Evolutionary conservation across 768 basidiomycete genomes (phyloP), one percentile per base, ranked within the genome.

Genomic region (Auricularia auricula-judae): DNA sequence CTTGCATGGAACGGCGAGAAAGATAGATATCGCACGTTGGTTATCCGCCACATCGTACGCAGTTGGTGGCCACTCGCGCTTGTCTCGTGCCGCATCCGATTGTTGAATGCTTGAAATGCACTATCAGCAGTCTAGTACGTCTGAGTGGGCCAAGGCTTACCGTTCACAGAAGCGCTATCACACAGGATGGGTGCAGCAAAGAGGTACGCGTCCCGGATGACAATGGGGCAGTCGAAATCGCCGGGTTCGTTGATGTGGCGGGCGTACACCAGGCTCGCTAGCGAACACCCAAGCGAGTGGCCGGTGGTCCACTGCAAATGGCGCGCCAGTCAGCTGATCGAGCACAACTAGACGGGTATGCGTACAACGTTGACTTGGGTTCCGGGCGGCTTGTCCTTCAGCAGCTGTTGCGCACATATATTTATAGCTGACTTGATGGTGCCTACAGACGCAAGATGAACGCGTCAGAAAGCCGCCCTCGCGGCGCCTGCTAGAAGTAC

Each of bases 151-250:
- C n/a, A 44, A 36, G 18, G 33, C 66, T 33, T 44, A 68, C 67
- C 65, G 61, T 67, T 65, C 3, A 66, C 67, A 12, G 67, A 68
- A 16, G 64, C 61, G 29, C 68, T 65, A 62, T 69, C 68, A 60
- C 68, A 69, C n/a, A 68, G 35, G 44, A 70, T 67, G 12, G 69
- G 69, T 4, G 68, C 66, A 3, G 64, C 69, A 47, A 67, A 70
- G 36, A 70, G 43, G 53, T 67, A 70, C 7, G 69, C 68, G 39
- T 70, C 69, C 8, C 69, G 64, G 4, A 70, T 36, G 34, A 65
- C 60, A 23, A 67, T 61, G 29, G 61, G 36, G 16, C 36, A 43
- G 3, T 66, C 68, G 21, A 70, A 51, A 14, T 68, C 69, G 33
- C 65, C 36, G 1, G 66, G 66, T 47, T 68, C 66, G 65, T 65